Evolutionary conservation across 75 land plant genomes (phyloP).

Genomic region (Picea sitchensis): DNA sequence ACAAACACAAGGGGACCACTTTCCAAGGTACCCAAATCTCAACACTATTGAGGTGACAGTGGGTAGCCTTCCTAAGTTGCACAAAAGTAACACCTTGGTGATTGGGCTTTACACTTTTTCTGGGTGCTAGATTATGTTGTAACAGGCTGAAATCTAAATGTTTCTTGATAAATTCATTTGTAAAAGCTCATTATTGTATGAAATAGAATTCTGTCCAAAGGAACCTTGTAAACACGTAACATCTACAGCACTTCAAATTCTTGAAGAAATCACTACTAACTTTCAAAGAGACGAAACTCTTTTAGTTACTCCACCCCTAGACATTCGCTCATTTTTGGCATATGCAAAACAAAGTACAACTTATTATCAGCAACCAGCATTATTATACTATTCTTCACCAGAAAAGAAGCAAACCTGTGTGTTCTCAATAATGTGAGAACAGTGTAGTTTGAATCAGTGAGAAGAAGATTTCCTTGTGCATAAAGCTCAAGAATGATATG

Average conservation of each 20-base stretch:
- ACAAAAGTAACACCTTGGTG: too few relatives aligned
- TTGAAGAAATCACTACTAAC: too few relatives aligned
- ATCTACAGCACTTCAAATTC: not conserved
- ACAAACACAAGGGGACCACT: too few relatives aligned
- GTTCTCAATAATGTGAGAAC: conserved; percentile 93
- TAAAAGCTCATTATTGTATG: too few relatives aligned
- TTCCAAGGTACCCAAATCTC: too few relatives aligned
- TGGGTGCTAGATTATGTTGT: too few relatives aligned
- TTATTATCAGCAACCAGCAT: not conserved
- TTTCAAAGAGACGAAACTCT: not conserved
- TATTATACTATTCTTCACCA: not conserved
- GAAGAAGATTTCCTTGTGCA: conserved; percentile 90
- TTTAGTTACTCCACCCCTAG: not conserved
- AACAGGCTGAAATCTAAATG: too few relatives aligned
- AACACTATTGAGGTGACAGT: too few relatives aligned
- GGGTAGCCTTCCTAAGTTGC: too few relatives aligned
- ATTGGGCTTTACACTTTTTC: too few relatives aligned
- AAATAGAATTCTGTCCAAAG: too few relatives aligned
- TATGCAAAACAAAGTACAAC: not conserved
- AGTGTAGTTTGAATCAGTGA: conserved; percentile 72
- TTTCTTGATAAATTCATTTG: too few relatives aligned
- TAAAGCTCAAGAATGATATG: conserved; percentile 93
- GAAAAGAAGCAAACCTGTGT: conserved; percentile 63
- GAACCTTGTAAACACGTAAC: not conserved
- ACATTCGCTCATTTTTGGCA: not conserved